phyloP scores from a whole-genome alignment of 1,284 basidiomycete genomes.

The Athelia psychrophila region DNA sequence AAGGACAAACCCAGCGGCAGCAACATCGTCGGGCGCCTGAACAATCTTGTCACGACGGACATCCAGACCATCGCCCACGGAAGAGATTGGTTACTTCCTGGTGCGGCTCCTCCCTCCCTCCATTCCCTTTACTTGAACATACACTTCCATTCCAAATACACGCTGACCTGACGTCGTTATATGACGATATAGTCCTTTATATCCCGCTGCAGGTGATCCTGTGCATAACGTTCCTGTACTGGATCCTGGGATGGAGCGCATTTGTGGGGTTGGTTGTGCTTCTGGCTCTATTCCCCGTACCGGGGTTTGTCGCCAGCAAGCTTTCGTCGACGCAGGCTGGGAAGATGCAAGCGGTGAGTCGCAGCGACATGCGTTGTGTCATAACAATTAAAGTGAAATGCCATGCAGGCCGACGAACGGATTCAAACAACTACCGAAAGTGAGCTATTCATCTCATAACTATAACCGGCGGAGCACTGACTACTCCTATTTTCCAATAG shows the following conservation, averaged over 20 bases:
- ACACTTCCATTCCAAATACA: no score
- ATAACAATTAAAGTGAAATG: background rate
- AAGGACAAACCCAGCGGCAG: constrained; percentile 4
- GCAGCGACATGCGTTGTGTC: background rate
- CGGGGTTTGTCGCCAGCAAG: constrained; percentile 17
- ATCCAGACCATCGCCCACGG: constrained; percentile 10
- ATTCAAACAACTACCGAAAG: constrained; percentile 35
- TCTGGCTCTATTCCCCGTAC: constrained; percentile 33
- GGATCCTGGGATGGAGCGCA: constrained; percentile 15
- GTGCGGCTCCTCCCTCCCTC: background rate
- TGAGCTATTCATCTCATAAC: constrained; percentile 4
- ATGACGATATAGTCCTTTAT: constrained; percentile 3
- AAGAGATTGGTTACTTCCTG: constrained; percentile 4
- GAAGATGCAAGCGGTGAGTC: constrained; percentile 18
- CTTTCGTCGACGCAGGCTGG: constrained; percentile 15
- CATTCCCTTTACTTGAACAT: no score
- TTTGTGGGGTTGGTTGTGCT: constrained; percentile 34
- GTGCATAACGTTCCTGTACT: background rate
- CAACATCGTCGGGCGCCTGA: constrained; percentile 31
- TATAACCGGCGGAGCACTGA: constrained; percentile 3
- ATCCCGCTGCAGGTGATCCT: constrained; percentile 5
- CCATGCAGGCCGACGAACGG: constrained; percentile 28
- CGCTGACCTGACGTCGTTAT: no score
- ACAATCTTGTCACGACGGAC: constrained; percentile 22
- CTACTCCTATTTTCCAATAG: constrained; percentile 11